Evolutionary conservation across 73 alveolate genomes (phyloP).

Genomic region (Blepharisma stoltei): DNA sequence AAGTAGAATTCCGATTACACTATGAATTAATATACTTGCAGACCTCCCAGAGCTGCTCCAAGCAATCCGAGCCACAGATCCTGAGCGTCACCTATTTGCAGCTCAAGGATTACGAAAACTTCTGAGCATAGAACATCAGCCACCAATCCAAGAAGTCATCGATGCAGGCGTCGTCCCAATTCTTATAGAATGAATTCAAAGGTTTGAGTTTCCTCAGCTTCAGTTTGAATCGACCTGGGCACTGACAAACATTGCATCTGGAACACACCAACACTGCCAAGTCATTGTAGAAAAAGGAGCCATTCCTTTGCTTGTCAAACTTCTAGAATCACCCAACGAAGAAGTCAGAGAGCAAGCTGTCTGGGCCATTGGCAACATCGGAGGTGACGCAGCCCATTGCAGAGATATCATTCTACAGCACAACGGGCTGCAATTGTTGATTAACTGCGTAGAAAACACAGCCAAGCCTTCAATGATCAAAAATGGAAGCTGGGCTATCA

Average conservation of each 20-base stretch:
- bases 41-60: conserved; percentile 61
- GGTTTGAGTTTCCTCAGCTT: conserved; percentile 73
- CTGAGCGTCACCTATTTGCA: conserved; percentile 60
- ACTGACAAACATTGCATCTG: conserved; percentile 94
- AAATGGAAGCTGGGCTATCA: conserved; percentile 92
- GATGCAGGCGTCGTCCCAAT: conserved; percentile 91
- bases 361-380: conserved; percentile 98
- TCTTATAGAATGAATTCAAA: conserved; percentile 74
- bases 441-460: conserved; percentile 66
- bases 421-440: conserved; percentile 80
- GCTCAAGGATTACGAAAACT: conserved; percentile 93
- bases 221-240: conserved; percentile 98
- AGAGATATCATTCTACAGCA: conserved; percentile 77
- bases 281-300: conserved; percentile 94
- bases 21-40: no score
- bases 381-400: conserved; percentile 85
- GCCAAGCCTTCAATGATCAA: conserved; percentile 61
- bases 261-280: conserved; percentile 86
- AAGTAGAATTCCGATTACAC: no score
- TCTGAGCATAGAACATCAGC: conserved; percentile 75
- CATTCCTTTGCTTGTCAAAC: conserved; percentile 67
- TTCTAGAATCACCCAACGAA: conserved; percentile 70
- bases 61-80: conserved; percentile 50
- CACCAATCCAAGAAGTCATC: conserved; percentile 94
- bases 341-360: conserved; percentile 90